A percentile compares a stretch with the other conserved stretches of the same genome.
phyloP scores from a whole-genome alignment of 176 grass and related monocot genomes.

The Carex scoparia region DNA sequence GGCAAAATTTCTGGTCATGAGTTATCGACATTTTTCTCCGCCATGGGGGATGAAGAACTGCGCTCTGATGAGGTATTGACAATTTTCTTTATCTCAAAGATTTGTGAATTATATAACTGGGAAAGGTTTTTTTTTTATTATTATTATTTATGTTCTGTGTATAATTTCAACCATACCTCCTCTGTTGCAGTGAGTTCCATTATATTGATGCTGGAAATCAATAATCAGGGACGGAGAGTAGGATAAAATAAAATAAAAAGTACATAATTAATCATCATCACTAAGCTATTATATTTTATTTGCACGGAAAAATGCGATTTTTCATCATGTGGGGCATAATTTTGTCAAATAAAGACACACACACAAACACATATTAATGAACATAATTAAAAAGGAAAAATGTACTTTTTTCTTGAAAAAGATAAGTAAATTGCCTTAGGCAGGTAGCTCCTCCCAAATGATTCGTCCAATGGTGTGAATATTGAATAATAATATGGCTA shows the following conservation, averaged over 20 bases:
- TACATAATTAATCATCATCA: not conserved
- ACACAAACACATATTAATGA: not conserved
- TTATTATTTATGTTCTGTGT: not conserved
- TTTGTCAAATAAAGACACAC: not conserved
- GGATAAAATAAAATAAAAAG: too few species aligned
- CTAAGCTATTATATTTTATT: not conserved
- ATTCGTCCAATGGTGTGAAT: not conserved
- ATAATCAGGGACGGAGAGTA: too few species aligned
- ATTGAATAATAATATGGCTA: not conserved
- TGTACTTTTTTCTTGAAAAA: not conserved
- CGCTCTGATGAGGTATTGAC: conserved; percentile 21
- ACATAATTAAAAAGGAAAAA: not conserved
- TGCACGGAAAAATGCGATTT: not conserved
- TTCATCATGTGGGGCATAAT: not conserved
- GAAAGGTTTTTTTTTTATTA: not conserved
- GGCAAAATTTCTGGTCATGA: conserved; percentile 71
- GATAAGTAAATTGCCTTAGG: not conserved
- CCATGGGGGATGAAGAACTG: conserved; percentile 68
- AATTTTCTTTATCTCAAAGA: not conserved
- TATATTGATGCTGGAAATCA: not conserved
- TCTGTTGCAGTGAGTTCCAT: not conserved
- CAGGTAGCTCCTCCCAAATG: not conserved
- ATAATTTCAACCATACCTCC: not conserved
- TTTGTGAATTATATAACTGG: not conserved
- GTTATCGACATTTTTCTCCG: conserved; percentile 60